These are phyloP conservation scores for Paramecium primaurelia DNA, from an alignment of 73 alveolate species.

Conservation along the genomic window DNA sequence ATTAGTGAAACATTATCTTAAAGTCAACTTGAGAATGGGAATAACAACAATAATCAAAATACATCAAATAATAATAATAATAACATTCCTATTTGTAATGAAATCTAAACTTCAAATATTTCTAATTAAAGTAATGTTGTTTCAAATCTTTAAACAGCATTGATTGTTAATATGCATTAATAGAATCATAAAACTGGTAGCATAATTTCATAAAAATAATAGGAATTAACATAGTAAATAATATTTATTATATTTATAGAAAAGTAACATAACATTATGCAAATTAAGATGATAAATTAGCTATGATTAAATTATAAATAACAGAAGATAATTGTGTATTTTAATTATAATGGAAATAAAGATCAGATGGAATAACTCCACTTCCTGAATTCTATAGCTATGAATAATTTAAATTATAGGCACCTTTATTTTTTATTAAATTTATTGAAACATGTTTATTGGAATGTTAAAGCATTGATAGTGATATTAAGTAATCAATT, in stretches of 20 bases:
- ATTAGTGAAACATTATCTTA: background rate
- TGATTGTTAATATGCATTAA: background rate
- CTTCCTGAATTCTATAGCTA: background rate
- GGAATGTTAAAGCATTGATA: background rate
- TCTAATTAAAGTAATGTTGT: background rate
- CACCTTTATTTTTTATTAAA: slow-evolving; percentile 1
- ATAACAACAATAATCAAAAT: background rate
- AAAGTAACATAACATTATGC: slow-evolving; percentile 11
- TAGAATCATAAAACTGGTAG: background rate
- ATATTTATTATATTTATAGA: background rate
- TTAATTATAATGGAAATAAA: background rate
- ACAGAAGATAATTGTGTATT: background rate
- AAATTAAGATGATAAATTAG: background rate
- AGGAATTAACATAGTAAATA: background rate
- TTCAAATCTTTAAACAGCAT: background rate
- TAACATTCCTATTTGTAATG: background rate
- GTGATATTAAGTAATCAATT: background rate
- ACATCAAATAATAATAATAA: background rate
- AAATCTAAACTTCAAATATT: background rate
- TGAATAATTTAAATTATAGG: background rate
- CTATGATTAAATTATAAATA: background rate
- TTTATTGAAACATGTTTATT: slow-evolving; percentile 1
- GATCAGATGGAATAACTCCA: background rate
- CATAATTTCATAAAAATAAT: background rate
- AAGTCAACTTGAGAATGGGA: background rate